These are phyloP conservation scores for Yarrowia sp. DNA, from an alignment of 805 yeast genomes.

Conservation along the genomic window DNA sequence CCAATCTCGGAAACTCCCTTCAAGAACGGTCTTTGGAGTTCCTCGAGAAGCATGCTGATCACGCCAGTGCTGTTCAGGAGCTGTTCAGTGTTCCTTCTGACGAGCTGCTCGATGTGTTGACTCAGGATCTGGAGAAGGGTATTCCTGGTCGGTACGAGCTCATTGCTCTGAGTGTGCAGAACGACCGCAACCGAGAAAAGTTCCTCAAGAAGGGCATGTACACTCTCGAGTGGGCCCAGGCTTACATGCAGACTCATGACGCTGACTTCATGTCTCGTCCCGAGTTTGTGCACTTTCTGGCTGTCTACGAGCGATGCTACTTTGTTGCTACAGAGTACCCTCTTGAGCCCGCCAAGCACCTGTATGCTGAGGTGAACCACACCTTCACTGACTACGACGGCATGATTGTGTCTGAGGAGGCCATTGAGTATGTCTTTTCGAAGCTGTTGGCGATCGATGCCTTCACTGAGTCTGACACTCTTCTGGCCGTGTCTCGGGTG, in stretches of 20 bases:
- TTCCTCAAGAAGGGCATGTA: constrained; percentile 16
- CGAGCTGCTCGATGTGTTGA: neutral
- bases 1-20: constrained; percentile 41
- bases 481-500: constrained; percentile 59
- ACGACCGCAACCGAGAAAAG: constrained; percentile 19
- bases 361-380: constrained; percentile 26
- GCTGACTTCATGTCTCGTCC: constrained; percentile 25
- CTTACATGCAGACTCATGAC: constrained; percentile 14
- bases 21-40: constrained; percentile 43
- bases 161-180: constrained; percentile 17
- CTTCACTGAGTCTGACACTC: constrained; percentile 5
- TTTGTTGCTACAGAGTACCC: constrained; percentile 14
- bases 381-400: neutral
- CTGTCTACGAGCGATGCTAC: constrained; percentile 24
- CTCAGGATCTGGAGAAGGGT: neutral
- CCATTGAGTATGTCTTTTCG: constrained; percentile 22
- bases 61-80: constrained; percentile 34
- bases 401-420: constrained; percentile 16
- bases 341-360: constrained; percentile 11
- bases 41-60: constrained; percentile 25
- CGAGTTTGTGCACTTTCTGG: constrained; percentile 37
- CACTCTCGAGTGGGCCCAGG: constrained; percentile 32
- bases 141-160: constrained; percentile 32
- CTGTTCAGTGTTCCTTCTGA: constrained; percentile 19
- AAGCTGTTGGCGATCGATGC: constrained; percentile 18